A percentile compares a stretch with the other conserved stretches of the same genome.
Evolutionary conservation across 768 basidiomycete species (phyloP).

Genomic region (Fibroporia radiculosa): DNA sequence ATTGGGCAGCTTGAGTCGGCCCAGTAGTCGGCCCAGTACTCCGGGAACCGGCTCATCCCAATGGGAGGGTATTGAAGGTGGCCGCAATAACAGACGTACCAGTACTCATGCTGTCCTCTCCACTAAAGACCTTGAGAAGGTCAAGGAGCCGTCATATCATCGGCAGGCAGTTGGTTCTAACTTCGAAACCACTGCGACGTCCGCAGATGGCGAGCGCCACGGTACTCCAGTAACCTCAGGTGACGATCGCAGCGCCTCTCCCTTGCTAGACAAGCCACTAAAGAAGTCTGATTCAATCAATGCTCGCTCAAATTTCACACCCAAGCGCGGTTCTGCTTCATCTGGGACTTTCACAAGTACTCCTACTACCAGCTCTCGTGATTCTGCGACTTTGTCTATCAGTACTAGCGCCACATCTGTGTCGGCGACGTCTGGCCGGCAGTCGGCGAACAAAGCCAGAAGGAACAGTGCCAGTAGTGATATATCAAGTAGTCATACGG

Average conservation of each 20-base stretch:
- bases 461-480: slow-evolving; percentile 88
- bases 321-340: slow-evolving; percentile 83
- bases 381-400: slow-evolving; percentile 77
- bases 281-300: slow-evolving; percentile 53
- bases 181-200: slow-evolving; percentile 25
- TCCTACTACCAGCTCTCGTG: slow-evolving; percentile 69
- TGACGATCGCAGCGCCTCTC: slow-evolving; percentile 39
- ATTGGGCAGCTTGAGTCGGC: slow-evolving; percentile 54
- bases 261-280: slow-evolving; percentile 51
- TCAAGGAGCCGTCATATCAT: slow-evolving; percentile 21
- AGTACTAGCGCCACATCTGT: slow-evolving; percentile 74
- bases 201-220: slow-evolving; percentile 35
- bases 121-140: slow-evolving; percentile 39
- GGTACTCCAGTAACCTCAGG: slow-evolving; percentile 41
- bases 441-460: slow-evolving; percentile 54
- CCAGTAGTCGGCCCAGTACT: slow-evolving; percentile 66
- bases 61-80: slow-evolving; percentile 62
- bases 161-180: slow-evolving; percentile 31
- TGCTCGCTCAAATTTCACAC: slow-evolving; percentile 68
- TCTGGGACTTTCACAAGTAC: slow-evolving; percentile 82
- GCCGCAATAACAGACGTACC: slow-evolving; percentile 27
- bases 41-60: slow-evolving; percentile 52
- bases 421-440: slow-evolving; percentile 63
- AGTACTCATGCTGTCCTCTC: slow-evolving; percentile 32
- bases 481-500: slow-evolving; percentile 65